Percentiles rank a stretch among this genome's conserved stretches.
phyloP scores from a whole-genome alignment of 139 green algal genomes.

The Tetraselmis striata region DNA sequence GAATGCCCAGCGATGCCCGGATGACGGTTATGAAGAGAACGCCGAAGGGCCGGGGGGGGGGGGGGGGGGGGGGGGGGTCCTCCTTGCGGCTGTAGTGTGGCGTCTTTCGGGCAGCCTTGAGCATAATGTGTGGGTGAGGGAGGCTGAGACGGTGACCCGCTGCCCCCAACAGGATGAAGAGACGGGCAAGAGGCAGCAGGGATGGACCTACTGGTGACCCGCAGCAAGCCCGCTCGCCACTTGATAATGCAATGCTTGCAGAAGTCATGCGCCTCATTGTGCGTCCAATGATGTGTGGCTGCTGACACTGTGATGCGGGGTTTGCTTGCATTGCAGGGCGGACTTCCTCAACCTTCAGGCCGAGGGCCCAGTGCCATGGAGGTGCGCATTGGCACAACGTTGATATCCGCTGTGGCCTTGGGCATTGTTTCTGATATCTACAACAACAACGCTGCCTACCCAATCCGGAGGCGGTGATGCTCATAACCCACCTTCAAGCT shows the following conservation, averaged over 20 bases:
- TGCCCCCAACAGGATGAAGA: background rate
- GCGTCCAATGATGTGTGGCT: background rate
- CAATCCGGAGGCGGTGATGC: no score
- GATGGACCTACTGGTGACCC: background rate
- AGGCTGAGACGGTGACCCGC: no score
- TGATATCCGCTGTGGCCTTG: no score
- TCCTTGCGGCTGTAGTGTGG: background rate
- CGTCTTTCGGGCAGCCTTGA: background rate
- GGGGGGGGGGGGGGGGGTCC: background rate
- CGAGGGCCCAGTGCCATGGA: background rate
- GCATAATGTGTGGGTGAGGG: background rate
- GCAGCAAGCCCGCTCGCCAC: background rate
- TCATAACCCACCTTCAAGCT: no score
- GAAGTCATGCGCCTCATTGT: background rate
- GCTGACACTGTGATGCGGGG: background rate
- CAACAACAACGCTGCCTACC: no score
- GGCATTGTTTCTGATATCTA: no score
- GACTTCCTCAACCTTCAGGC: background rate
- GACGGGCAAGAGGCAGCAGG: background rate
- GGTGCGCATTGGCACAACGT: no score
- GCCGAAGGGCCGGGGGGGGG: no score
- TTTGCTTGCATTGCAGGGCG: background rate
- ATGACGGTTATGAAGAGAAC: no score
- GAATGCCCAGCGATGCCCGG: background rate
- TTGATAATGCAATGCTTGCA: background rate